A percentile compares a stretch with the other conserved stretches of the same genome.
Evolutionary conservation across 495 filamentous ascomycete species (phyloP).

Genomic region (Penicillium diatomitis): DNA sequence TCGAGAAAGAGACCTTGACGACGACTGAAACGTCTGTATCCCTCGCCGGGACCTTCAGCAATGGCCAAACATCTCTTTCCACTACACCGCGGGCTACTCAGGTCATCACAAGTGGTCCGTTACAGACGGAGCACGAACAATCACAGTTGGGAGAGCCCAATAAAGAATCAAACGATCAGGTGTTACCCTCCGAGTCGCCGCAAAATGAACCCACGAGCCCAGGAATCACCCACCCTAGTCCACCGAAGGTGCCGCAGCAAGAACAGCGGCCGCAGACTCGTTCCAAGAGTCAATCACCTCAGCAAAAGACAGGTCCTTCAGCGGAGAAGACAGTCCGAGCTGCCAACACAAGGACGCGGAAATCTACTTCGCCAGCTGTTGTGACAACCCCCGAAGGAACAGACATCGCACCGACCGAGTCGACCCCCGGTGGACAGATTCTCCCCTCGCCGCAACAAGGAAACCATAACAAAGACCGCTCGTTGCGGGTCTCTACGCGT

Average conservation of each 20-base stretch:
- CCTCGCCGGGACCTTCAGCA: too few relatives aligned
- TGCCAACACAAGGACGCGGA: neutral
- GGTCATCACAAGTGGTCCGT: too few relatives aligned
- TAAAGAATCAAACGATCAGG: too few relatives aligned
- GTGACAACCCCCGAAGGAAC: neutral
- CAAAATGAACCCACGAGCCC: neutral
- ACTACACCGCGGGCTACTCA: too few relatives aligned
- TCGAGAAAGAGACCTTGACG: too few relatives aligned
- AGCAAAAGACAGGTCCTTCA: neutral
- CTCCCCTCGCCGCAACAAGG: too few relatives aligned
- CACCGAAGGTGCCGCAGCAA: conserved; percentile 3
- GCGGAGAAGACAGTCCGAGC: neutral
- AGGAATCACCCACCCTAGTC: neutral
- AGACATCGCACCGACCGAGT: too few relatives aligned
- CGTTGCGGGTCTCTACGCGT: too few relatives aligned
- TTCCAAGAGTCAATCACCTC: conserved; percentile 12
- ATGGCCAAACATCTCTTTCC: too few relatives aligned
- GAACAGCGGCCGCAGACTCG: conserved; percentile 8
- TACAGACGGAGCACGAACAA: neutral
- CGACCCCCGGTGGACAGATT: too few relatives aligned
- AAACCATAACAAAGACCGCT: too few relatives aligned
- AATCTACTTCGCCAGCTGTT: neutral
- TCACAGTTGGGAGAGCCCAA: neutral
- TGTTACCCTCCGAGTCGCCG: neutral
- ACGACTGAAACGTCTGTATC: too few relatives aligned